A percentile compares a stretch with the other conserved stretches of the same genome.
phyloP scores from a whole-genome alignment of 2,329 filamentous ascomycete species.

The Tolypocladium amazonense region DNA sequence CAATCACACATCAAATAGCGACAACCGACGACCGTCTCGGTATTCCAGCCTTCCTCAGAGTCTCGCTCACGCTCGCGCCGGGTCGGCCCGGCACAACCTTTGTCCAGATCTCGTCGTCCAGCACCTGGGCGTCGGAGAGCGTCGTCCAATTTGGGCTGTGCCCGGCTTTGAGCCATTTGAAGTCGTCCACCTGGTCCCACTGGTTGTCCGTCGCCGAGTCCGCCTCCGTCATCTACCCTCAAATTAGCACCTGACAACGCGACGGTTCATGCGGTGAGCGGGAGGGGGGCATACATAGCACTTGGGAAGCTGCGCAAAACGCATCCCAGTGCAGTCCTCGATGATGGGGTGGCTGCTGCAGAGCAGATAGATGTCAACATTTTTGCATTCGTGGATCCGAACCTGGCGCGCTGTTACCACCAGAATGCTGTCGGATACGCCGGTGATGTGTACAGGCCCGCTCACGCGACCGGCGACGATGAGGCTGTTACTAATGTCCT shows the following conservation, averaged over 20 bases:
- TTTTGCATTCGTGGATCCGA: constrained; percentile 76
- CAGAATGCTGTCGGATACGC: constrained; percentile 59
- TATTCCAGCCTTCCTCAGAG: constrained; percentile 44
- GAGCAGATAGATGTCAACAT: constrained; percentile 75
- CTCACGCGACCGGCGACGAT: constrained; percentile 69
- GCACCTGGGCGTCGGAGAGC: constrained; percentile 47
- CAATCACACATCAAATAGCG: background rate
- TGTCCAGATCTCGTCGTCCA: constrained; percentile 58
- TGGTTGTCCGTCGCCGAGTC: constrained; percentile 44
- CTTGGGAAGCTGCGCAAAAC: constrained; percentile 67
- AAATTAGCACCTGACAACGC: background rate
- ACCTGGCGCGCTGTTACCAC: constrained; percentile 80
- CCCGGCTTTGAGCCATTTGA: constrained; percentile 88
- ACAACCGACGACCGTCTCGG: constrained; percentile 6
- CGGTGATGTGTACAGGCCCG: constrained; percentile 77
- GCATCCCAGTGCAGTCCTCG: constrained; percentile 70
- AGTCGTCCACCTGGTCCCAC: constrained; percentile 91
- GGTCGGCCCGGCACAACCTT: constrained; percentile 54
- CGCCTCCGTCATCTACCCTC: constrained; percentile 13
- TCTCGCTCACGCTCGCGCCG: constrained; percentile 52
- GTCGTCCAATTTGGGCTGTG: constrained; percentile 82
- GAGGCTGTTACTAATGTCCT: constrained; percentile 58
- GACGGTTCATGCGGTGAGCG: background rate
- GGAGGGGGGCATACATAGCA: constrained; percentile 49
- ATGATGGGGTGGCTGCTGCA: constrained; percentile 84